Conservation (phyloP, 139 green algal genomes). For the Tetradesmus lagerheimii region DNA sequence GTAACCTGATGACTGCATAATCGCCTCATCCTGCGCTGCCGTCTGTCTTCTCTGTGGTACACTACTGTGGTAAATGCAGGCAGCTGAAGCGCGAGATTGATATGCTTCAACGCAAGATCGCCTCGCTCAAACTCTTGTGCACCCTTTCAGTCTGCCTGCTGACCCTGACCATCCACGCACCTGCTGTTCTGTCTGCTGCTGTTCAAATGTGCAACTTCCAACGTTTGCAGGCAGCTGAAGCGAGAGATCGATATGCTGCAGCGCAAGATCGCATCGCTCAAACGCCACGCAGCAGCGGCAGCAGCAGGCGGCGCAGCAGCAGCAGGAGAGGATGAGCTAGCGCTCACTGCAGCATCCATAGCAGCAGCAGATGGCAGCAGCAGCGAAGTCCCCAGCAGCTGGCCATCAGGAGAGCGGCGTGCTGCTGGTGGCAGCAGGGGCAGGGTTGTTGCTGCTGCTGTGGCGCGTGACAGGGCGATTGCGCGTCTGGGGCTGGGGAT, state of each 20-base stretch:
- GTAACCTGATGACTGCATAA: no score
- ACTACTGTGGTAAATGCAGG: no score
- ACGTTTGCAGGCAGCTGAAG: slow-evolving; percentile 60
- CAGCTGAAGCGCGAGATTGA: no score
- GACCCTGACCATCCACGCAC: no score
- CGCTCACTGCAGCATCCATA: background rate
- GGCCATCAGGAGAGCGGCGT: background rate
- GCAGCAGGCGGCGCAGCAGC: slow-evolving; percentile 23
- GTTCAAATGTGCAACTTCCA: background rate
- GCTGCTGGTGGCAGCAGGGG: background rate
- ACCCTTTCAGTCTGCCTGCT: no score
- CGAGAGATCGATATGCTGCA: slow-evolving; percentile 80
- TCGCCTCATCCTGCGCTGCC: background rate
- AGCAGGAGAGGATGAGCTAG: slow-evolving; percentile 6
- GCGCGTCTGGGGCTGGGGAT: slow-evolving; percentile 68
- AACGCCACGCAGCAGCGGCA: slow-evolving; percentile 22
- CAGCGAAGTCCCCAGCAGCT: background rate
- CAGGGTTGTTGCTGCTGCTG: slow-evolving; percentile 39
- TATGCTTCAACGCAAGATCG: no score
- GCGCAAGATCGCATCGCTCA: slow-evolving; percentile 57
- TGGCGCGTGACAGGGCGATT: slow-evolving; percentile 74
- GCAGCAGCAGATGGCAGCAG: slow-evolving; percentile 9
- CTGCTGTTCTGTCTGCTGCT: background rate
- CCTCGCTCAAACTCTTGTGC: no score
- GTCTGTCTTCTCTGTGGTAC: background rate